Evolutionary conservation across 2,329 filamentous ascomycete species (phyloP).

Genomic region (Fusarium sp.): DNA sequence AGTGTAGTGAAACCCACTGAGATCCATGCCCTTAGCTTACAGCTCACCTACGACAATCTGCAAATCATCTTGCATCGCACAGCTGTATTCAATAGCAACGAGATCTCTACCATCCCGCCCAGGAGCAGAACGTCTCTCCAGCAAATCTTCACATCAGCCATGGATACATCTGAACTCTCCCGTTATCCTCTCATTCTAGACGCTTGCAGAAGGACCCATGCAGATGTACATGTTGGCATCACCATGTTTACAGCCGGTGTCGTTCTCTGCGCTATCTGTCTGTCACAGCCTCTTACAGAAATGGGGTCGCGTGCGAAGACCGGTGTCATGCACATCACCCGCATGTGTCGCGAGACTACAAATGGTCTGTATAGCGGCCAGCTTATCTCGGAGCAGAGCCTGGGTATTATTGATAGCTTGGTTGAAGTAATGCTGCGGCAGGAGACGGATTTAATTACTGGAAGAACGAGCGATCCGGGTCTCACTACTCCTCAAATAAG

Average conservation of each 20-base stretch:
- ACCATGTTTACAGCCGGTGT: not conserved
- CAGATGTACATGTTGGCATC: rapidly evolving
- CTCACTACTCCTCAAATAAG: too few species aligned
- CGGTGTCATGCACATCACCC: rapidly evolving
- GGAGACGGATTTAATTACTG: not conserved
- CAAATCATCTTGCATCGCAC: rapidly evolving
- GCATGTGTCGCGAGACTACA: not conserved
- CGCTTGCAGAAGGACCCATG: not conserved
- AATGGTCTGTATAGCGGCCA: not conserved
- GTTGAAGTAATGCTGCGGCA: not conserved
- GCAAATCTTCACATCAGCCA: not conserved
- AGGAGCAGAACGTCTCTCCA: rapidly evolving
- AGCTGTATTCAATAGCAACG: not conserved
- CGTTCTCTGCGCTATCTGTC: not conserved
- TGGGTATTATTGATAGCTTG: not conserved
- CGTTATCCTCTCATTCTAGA: rapidly evolving
- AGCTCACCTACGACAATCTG: rapidly evolving
- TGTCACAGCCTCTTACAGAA: not conserved
- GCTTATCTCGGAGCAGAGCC: not conserved
- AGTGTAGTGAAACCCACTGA: rapidly evolving
- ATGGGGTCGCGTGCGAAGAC: rapidly evolving
- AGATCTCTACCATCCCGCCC: rapidly evolving
- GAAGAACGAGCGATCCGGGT: not conserved
- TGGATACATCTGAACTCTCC: not conserved
- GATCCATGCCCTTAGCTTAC: rapidly evolving